These are phyloP conservation scores for Comarum palustre DNA, from an alignment of 306 rosid genomes.

Conservation along the genomic window DNA sequence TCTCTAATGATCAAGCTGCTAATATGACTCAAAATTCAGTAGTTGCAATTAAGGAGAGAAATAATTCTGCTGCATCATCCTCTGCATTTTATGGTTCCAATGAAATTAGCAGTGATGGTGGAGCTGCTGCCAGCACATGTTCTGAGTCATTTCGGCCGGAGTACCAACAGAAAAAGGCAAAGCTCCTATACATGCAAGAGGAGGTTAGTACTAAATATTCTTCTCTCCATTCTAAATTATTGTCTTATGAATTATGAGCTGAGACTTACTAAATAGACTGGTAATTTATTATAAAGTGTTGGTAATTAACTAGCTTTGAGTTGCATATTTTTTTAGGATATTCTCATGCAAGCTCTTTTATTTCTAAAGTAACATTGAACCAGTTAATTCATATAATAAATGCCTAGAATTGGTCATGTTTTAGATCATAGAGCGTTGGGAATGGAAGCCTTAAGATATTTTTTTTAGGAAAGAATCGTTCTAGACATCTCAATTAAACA, in stretches of 20 bases:
- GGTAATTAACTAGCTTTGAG: background rate
- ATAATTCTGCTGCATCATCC: conserved; percentile 46
- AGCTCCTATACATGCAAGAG: conserved; percentile 74
- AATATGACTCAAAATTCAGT: conserved; percentile 36
- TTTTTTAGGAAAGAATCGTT: background rate
- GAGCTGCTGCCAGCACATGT: conserved; percentile 40
- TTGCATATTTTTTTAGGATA: background rate
- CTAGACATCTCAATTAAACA: background rate
- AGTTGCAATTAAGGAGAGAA: conserved; percentile 20
- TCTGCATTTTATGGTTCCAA: conserved; percentile 45
- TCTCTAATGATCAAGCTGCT: conserved; percentile 20
- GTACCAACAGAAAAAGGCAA: conserved; percentile 73
- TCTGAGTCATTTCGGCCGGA: conserved; percentile 47
- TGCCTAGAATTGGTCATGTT: background rate
- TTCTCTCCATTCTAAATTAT: background rate
- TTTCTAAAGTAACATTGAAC: background rate
- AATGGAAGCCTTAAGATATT: background rate
- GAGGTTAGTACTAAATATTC: conserved; percentile 54
- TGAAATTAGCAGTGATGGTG: conserved; percentile 45
- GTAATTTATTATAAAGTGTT: too few species aligned
- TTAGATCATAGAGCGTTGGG: background rate
- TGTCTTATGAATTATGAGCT: background rate
- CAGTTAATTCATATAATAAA: background rate
- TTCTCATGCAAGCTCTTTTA: background rate
- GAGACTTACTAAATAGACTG: background rate